These are phyloP conservation scores for Linnemannia hyalina DNA, from an alignment of 192 early-diverging fungal genomes.

Conservation along the genomic window DNA sequence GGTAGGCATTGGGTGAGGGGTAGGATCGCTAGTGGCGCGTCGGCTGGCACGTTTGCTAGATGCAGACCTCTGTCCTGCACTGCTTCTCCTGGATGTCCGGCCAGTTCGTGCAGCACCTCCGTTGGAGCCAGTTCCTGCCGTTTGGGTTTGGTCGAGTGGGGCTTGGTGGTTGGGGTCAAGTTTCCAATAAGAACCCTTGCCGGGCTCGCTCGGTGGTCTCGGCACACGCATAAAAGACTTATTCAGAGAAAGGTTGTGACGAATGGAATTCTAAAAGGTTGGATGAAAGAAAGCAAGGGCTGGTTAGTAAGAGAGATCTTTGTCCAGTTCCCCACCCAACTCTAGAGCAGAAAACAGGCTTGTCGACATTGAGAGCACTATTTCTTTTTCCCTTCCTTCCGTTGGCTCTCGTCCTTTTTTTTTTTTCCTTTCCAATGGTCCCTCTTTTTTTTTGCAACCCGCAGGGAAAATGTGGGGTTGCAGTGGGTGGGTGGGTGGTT, in stretches of 20 bases:
- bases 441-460: neutral
- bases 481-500: neutral
- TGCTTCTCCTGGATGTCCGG: slow-evolving; percentile 47
- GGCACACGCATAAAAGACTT: slow-evolving; percentile 85
- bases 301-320: neutral
- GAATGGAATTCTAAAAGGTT: slow-evolving; percentile 79
- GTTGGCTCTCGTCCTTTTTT: neutral
- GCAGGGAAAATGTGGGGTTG: neutral
- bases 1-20: slow-evolving; percentile 28
- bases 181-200: slow-evolving; percentile 78
- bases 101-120: slow-evolving; percentile 19
- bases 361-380: slow-evolving; percentile 1
- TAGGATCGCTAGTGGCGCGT: slow-evolving; percentile 50
- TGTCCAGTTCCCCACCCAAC: neutral
- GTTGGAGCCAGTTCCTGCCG: slow-evolving; percentile 18
- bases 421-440: neutral
- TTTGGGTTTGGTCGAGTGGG: slow-evolving; percentile 28
- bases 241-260: slow-evolving; percentile 91
- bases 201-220: slow-evolving; percentile 75
- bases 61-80: slow-evolving; percentile 28
- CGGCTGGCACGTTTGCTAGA: slow-evolving; percentile 24
- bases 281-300: neutral
- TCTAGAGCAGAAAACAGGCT: slow-evolving; percentile 8
- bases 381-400: slow-evolving; percentile 3
- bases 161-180: slow-evolving; percentile 62